Conservation (phyloP, 495 filamentous ascomycete species). For the Monascus purpureus region DNA sequence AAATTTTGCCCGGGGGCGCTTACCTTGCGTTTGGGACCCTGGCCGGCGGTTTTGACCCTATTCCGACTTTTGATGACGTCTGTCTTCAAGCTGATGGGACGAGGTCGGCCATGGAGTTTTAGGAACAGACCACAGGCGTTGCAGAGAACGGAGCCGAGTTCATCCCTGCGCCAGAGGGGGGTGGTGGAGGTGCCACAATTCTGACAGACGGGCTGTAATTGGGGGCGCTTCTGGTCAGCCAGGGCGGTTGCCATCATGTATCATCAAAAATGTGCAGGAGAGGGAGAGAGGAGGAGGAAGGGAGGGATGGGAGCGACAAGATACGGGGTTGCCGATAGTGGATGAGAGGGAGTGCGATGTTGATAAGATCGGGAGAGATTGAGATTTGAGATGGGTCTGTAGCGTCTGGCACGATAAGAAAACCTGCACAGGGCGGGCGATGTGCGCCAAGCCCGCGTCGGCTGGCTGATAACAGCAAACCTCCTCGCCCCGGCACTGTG, state of each 20-base stretch:
- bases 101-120: slow-evolving; percentile 85
- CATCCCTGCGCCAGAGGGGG: slow-evolving; percentile 93
- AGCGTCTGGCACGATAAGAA: slow-evolving; percentile 25
- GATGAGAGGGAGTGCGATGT: slow-evolving; percentile 10
- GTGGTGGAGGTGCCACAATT: slow-evolving; percentile 95
- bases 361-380: slow-evolving; percentile 43
- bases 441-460: slow-evolving; percentile 21
- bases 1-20: slow-evolving; percentile 19
- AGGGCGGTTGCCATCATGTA: slow-evolving; percentile 44
- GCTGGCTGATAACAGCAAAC: slow-evolving; percentile 17
- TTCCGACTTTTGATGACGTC: slow-evolving; percentile 99
- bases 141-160: slow-evolving; percentile 92
- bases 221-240: slow-evolving; percentile 41
- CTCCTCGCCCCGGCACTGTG: too few relatives aligned
- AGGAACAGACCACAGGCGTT: slow-evolving; percentile 97
- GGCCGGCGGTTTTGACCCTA: slow-evolving; percentile 81
- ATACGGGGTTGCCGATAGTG: slow-evolving; percentile 18
- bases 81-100: slow-evolving; percentile 93
- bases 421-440: slow-evolving; percentile 11
- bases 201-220: slow-evolving; percentile 86
- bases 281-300: slow-evolving; percentile 6
- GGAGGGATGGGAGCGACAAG: slow-evolving; percentile 7
- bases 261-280: too few relatives aligned
- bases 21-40: slow-evolving; percentile 83
- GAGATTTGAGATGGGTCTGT: slow-evolving; percentile 33